Percentiles rank a stretch among this genome's conserved stretches.
phyloP scores from a whole-genome alignment of 2,329 filamentous ascomycete species.

The Eurotiales sp. region DNA sequence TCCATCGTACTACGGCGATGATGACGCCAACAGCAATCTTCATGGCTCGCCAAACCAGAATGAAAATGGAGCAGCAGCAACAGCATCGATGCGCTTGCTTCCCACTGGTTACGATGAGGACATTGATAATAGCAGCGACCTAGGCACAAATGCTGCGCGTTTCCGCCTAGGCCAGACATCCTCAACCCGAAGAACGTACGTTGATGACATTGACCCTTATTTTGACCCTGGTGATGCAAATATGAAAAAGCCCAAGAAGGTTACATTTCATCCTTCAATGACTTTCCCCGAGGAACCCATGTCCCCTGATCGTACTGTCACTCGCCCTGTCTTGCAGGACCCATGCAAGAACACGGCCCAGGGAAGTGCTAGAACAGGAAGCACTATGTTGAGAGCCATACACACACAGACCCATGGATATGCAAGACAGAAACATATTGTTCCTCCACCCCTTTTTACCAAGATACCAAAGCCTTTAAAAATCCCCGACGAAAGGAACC shows the following conservation, averaged over 20 bases:
- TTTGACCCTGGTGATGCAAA: no score
- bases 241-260: background rate
- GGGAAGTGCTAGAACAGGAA: no score
- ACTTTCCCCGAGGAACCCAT: conserved; percentile 15
- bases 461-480: conserved; percentile 9
- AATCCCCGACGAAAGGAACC: background rate
- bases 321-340: conserved; percentile 14
- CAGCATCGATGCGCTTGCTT: conserved; percentile 44
- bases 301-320: conserved; percentile 12
- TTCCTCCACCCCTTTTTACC: conserved; percentile 3
- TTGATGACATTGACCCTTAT: conserved; percentile 19
- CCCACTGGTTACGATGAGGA: conserved; percentile 38
- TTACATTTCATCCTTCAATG: conserved; percentile 16
- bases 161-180: conserved; percentile 27
- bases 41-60: conserved; percentile 24
- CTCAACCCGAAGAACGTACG: conserved; percentile 35
- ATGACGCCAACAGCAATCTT: conserved; percentile 23
- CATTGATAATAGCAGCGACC: conserved; percentile 24
- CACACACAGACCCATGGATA: background rate
- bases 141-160: conserved; percentile 22
- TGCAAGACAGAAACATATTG: background rate
- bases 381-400: background rate
- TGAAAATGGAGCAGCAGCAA: conserved; percentile 16
- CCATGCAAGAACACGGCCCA: conserved; percentile 10
- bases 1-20: conserved; percentile 28